Conservation (phyloP, 257 asterid genomes). For the Plectranthus barbatus region DNA sequence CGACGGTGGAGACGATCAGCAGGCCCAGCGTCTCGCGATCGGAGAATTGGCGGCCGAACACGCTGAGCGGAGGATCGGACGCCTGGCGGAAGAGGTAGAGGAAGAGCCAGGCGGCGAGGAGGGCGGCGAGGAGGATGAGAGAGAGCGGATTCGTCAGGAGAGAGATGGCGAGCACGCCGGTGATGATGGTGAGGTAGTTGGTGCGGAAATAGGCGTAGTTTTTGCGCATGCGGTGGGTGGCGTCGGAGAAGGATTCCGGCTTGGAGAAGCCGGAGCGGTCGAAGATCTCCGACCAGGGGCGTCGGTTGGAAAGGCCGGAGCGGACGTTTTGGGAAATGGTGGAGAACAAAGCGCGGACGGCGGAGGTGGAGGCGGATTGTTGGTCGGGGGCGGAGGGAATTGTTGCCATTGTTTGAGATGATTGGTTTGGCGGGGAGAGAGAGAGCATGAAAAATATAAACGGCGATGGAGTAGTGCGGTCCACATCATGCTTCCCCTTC, state of each 20-base stretch:
- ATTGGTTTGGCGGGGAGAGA: not conserved
- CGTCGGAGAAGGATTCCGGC: conserved; percentile 70
- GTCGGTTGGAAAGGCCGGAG: conserved; percentile 54
- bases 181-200: conserved; percentile 53
- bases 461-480: too few relatives aligned
- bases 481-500: not conserved
- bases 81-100: conserved; percentile 84
- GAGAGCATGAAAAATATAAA: too few relatives aligned
- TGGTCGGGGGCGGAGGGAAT: conserved; percentile 46
- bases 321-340: conserved; percentile 42
- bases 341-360: conserved; percentile 43
- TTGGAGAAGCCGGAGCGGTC: conserved; percentile 70
- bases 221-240: conserved; percentile 67
- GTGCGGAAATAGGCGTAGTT: conserved; percentile 58
- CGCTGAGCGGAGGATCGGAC: conserved; percentile 61
- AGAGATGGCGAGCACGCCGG: conserved; percentile 47
- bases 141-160: conserved; percentile 69
- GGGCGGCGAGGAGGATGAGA: conserved; percentile 54
- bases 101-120: conserved; percentile 79
- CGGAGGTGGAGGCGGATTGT: conserved; percentile 24
- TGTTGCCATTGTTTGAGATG: conserved; percentile 28
- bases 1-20: conserved; percentile 34
- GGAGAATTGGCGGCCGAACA: conserved; percentile 73
- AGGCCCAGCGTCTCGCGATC: conserved; percentile 62
- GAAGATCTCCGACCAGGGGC: conserved; percentile 75